A percentile compares a stretch with the other conserved stretches of the same genome.
These are phyloP conservation scores for Gilbertella persicaria DNA, from an alignment of 371 early-diverging fungal genomes.

Conservation along the genomic window DNA sequence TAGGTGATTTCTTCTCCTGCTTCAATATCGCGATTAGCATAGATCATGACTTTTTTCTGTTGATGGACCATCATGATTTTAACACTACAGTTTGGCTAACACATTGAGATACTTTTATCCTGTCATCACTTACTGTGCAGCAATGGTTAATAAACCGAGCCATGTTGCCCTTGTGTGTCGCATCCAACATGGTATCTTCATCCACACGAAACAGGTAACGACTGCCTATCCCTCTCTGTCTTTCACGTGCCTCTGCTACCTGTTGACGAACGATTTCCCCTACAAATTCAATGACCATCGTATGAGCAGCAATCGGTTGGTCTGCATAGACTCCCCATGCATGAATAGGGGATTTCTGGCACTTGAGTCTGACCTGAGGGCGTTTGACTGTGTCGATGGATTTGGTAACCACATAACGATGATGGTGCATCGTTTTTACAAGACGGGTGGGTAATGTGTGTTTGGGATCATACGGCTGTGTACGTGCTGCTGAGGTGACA, in stretches of 20 bases:
- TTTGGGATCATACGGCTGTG: constrained; percentile 40
- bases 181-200: constrained; percentile 92
- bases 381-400: constrained; percentile 74
- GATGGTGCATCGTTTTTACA: too few relatives aligned
- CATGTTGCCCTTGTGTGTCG: constrained; percentile 92
- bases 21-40: constrained; percentile 80
- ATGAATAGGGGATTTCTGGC: constrained; percentile 87
- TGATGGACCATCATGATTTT: constrained; percentile 79
- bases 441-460: too few relatives aligned
- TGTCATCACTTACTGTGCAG: constrained; percentile 88
- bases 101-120: constrained; percentile 22
- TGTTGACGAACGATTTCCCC: constrained; percentile 92
- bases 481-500: constrained; percentile 28
- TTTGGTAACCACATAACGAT: constrained; percentile 31
- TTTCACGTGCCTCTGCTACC: constrained; percentile 91
- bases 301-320: constrained; percentile 80
- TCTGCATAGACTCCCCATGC: constrained; percentile 93
- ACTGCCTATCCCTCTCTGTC: constrained; percentile 81
- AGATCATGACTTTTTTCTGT: constrained; percentile 83
- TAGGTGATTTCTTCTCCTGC: constrained; percentile 95
- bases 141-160: constrained; percentile 98
- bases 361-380: constrained; percentile 78
- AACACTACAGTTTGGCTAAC: constrained; percentile 93
- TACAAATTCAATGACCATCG: constrained; percentile 95
- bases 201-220: constrained; percentile 94